Evolutionary conservation across 495 filamentous ascomycete species (phyloP), one percentile per base, ranked within the genome.

Genomic region (Aspergillus wentii): DNA sequence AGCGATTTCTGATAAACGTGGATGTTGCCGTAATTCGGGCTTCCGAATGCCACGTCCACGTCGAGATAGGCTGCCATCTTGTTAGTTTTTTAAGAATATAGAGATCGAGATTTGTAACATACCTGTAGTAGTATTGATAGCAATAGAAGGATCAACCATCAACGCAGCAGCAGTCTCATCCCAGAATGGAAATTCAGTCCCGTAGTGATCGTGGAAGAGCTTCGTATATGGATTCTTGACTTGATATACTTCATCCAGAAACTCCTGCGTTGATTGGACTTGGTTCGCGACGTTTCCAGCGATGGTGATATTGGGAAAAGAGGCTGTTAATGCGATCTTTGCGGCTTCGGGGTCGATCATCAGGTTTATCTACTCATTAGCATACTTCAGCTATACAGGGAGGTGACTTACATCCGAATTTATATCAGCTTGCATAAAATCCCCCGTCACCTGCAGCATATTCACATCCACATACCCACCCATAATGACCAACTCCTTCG

Each of bases 291-390:
- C 60, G 35, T 66, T 64, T 2, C 61, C 61, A 9, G 56, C 56
- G 27, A 68, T 53, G 33, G 54, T 55, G 35, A 64, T 64, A n/a
- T 59, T 51, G 13, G 64, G 59, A 41, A 69, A 67, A 16, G 56
- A 49, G 8, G 64, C 61, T 13, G 52, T 66, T 25, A 69, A 20
- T 1, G 63, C 62, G 23, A 66, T 60, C 41, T 68, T 63, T 11
- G 64, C 56, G 16, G 61, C 62, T 46, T 65, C 64, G 4, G 66
- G 64, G 33, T 69, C 66, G 19, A 64, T 49, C 56, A 66, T 64
- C 11, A 66, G 39, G 41, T 66, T 68, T 44, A 67, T 59, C 53
- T 57, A 8, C 28, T 10, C 14, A 13, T 39, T 23, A 43, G 38
- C 22, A 8, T 10, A 6, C 13, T 8, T 17, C 20, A 17, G 2